Evolutionary conservation across 2,329 filamentous ascomycete species (phyloP).

Genomic region (Botrytis fragariae): DNA sequence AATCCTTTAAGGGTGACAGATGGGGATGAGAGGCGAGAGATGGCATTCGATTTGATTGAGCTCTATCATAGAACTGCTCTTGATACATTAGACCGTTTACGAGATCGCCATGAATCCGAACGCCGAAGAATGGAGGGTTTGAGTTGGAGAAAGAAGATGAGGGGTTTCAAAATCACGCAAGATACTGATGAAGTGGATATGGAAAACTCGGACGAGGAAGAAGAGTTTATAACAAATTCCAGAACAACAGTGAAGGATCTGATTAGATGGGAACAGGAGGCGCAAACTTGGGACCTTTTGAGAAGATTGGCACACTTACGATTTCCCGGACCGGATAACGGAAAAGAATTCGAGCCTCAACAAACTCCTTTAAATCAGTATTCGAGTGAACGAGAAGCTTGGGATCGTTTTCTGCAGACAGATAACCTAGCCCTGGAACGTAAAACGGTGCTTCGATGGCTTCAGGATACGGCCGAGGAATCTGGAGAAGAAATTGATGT

Average conservation of each 20-base stretch:
- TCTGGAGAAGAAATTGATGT: conserved; percentile 70
- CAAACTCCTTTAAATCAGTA: conserved; percentile 47
- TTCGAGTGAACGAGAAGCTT: conserved; percentile 60
- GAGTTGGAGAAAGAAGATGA: conserved; percentile 40
- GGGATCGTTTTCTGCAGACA: conserved; percentile 70
- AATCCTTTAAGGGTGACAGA: conserved; percentile 50
- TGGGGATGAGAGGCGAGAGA: conserved; percentile 56
- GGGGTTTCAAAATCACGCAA: conserved; percentile 33
- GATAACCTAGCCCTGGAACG: conserved; percentile 76
- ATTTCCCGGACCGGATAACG: conserved; percentile 46
- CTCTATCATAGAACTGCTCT: conserved; percentile 59
- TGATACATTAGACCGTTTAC: conserved; percentile 46
- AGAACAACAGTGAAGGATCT: conserved; percentile 48
- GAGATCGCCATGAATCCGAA: conserved; percentile 41
- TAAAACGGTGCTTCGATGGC: conserved; percentile 77
- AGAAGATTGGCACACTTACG: conserved; percentile 61
- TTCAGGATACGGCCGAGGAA: conserved; percentile 71
- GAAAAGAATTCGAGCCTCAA: conserved; percentile 26
- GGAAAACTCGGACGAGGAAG: conserved; percentile 56
- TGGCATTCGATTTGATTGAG: conserved; percentile 66
- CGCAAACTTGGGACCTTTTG: conserved; percentile 87
- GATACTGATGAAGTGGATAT: conserved; percentile 38
- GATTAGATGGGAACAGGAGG: conserved; percentile 73
- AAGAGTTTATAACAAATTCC: conserved; percentile 31
- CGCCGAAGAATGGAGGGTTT: conserved; percentile 33